These are phyloP conservation scores for Sanghuangporus sanghuang DNA, from an alignment of 1,284 basidiomycete species.

Conservation along the genomic window DNA sequence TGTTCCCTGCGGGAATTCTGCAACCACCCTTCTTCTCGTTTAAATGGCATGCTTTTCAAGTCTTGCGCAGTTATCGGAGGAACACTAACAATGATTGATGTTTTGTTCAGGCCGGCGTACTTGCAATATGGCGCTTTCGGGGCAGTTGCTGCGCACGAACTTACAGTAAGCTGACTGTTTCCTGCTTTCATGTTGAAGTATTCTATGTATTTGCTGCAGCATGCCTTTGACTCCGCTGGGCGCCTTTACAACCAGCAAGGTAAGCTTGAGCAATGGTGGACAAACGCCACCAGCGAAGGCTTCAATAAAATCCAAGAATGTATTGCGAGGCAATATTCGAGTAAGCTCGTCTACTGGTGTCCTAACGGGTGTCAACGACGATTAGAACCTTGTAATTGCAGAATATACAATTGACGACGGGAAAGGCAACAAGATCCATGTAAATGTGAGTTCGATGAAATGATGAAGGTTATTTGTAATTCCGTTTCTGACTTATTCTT, in stretches of 20 bases:
- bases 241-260: conserved; percentile 75
- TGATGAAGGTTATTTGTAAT: background rate
- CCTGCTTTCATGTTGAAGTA: background rate
- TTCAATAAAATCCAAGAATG: conserved; percentile 86
- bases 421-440: conserved; percentile 76
- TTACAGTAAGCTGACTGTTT: conserved; percentile 50
- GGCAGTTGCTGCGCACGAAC: conserved; percentile 84
- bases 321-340: conserved; percentile 84
- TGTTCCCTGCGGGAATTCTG: conserved; percentile 95
- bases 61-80: background rate
- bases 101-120: conserved; percentile 68
- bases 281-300: conserved; percentile 74
- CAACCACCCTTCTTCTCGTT: conserved; percentile 89
- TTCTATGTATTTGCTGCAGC: conserved; percentile 36
- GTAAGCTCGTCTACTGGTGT: conserved; percentile 29
- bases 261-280: conserved; percentile 88
- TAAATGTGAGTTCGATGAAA: conserved; percentile 68
- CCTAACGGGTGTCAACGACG: background rate
- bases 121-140: conserved; percentile 91
- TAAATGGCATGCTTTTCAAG: conserved; percentile 55
- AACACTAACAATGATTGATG: no score
- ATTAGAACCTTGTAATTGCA: conserved; percentile 25
- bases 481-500: conserved; percentile 7
- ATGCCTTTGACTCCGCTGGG: conserved; percentile 92
- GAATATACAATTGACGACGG: conserved; percentile 82